phyloP scores from a whole-genome alignment of 331 rosid genomes.

The Quercus phellos region DNA sequence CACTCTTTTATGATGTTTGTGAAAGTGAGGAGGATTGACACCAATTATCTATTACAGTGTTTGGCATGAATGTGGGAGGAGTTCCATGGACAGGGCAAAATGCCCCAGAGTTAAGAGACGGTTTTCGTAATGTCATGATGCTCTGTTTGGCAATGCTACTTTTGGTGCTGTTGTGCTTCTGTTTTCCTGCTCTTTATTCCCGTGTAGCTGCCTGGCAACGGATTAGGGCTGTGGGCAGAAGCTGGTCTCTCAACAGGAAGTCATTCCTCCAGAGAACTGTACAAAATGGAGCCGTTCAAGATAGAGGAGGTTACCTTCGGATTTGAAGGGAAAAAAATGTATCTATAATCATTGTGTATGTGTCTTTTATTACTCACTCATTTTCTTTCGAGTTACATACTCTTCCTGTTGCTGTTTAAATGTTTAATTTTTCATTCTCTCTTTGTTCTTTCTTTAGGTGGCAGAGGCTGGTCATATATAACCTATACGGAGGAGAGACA shows the following conservation, averaged over 20 bases:
- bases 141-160: slow-evolving; percentile 53
- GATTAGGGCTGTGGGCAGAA: slow-evolving; percentile 35
- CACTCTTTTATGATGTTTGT: slow-evolving; percentile 7
- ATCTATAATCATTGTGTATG: slow-evolving; percentile 2
- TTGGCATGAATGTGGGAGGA: slow-evolving; percentile 98
- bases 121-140: slow-evolving; percentile 83
- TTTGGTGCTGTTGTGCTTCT: slow-evolving; percentile 71
- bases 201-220: slow-evolving; percentile 57
- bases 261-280: slow-evolving; percentile 58
- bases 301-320: slow-evolving; percentile 72
- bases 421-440: not conserved
- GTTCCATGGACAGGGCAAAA: slow-evolving; percentile 93
- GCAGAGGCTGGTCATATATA: slow-evolving; percentile 4
- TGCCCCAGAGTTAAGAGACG: slow-evolving; percentile 48
- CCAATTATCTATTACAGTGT: slow-evolving; percentile 45
- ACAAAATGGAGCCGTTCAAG: slow-evolving; percentile 32
- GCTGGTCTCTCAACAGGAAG: slow-evolving; percentile 77
- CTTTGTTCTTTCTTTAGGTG: slow-evolving; percentile 4
- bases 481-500: not conserved
- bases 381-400: not conserved
- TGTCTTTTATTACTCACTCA: not conserved
- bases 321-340: slow-evolving; percentile 36
- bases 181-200: slow-evolving; percentile 66
- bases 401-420: not conserved
- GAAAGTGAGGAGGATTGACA: not conserved